Evolutionary conservation across 805 yeast species (phyloP).

Genomic region (Ogataea sp.): DNA sequence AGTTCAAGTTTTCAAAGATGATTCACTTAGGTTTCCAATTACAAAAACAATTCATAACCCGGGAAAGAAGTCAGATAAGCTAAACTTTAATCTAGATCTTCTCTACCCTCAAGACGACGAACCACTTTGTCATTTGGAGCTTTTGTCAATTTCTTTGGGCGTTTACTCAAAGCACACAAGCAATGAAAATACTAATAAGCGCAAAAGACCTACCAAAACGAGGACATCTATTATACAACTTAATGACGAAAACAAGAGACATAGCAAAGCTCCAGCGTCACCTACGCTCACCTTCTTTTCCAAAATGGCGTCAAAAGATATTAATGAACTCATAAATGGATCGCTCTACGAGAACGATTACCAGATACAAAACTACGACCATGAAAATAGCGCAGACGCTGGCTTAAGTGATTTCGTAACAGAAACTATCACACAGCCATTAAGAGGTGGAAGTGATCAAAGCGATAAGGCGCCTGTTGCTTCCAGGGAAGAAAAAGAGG

Average conservation of each 20-base stretch:
- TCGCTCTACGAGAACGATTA: slow-evolving; percentile 26
- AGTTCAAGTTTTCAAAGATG: slow-evolving; percentile 32
- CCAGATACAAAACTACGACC: slow-evolving; percentile 5
- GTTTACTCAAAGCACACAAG: slow-evolving; percentile 1
- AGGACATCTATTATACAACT: background rate
- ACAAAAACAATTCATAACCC: slow-evolving; percentile 43
- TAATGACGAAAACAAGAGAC: background rate
- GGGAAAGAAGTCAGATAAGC: slow-evolving; percentile 54
- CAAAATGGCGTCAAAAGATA: slow-evolving; percentile 66
- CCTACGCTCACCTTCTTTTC: slow-evolving; percentile 79
- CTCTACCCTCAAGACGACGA: slow-evolving; percentile 37
- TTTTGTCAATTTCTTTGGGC: slow-evolving; percentile 46
- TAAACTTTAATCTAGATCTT: slow-evolving; percentile 52
- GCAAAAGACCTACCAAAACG: background rate
- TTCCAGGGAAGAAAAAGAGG: too few species aligned
- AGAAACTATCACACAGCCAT: slow-evolving; percentile 33
- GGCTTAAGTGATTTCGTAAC: slow-evolving; percentile 34
- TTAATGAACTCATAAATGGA: slow-evolving; percentile 66
- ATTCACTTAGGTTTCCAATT: slow-evolving; percentile 27
- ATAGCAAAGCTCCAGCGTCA: slow-evolving; percentile 28
- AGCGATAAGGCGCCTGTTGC: background rate
- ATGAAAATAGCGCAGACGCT: slow-evolving; percentile 8
- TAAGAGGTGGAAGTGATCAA: slow-evolving; percentile 1
- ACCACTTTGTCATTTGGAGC: slow-evolving; percentile 57
- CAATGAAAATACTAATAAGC: background rate